A percentile compares a stretch with the other conserved stretches of the same genome.
Conservation (phyloP, 495 filamentous ascomycete species). For the Penicillium diatomitis region DNA sequence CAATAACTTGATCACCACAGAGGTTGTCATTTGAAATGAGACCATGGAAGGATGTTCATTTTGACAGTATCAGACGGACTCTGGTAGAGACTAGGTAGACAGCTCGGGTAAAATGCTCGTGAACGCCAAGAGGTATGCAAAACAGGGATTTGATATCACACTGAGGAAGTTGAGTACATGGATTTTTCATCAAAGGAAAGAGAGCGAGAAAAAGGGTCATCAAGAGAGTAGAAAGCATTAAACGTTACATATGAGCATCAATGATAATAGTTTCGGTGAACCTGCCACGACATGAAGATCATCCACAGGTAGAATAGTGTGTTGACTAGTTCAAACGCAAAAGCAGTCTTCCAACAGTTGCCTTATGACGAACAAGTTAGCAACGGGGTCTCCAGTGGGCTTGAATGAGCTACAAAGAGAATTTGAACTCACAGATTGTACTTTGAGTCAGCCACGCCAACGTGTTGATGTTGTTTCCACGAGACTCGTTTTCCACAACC, state of each 20-base stretch:
- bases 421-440: slow-evolving; percentile 62
- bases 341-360: slow-evolving; percentile 52
- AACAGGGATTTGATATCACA: slow-evolving; percentile 11
- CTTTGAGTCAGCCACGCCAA: slow-evolving; percentile 82
- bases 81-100: no score
- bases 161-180: neutral
- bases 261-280: slow-evolving; percentile 52
- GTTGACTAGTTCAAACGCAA: slow-evolving; percentile 63
- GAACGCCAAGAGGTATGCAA: slow-evolving; percentile 3
- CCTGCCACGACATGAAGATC: slow-evolving; percentile 85
- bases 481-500: slow-evolving; percentile 46
- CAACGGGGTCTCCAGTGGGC: neutral
- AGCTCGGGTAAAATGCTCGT: no score
- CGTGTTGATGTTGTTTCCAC: slow-evolving; percentile 58
- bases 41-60: no score
- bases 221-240: slow-evolving; percentile 12
- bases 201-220: neutral
- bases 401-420: neutral
- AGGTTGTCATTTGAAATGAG: no score
- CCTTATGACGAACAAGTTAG: slow-evolving; percentile 16
- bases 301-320: slow-evolving; percentile 88
- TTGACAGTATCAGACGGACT: no score
- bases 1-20: no score
- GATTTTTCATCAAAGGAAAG: neutral
- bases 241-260: slow-evolving; percentile 2